A percentile compares a stretch with the other conserved stretches of the same genome.
Evolutionary conservation across 2,329 filamentous ascomycete genomes (phyloP).

Genomic region (Pyricularia sp.): DNA sequence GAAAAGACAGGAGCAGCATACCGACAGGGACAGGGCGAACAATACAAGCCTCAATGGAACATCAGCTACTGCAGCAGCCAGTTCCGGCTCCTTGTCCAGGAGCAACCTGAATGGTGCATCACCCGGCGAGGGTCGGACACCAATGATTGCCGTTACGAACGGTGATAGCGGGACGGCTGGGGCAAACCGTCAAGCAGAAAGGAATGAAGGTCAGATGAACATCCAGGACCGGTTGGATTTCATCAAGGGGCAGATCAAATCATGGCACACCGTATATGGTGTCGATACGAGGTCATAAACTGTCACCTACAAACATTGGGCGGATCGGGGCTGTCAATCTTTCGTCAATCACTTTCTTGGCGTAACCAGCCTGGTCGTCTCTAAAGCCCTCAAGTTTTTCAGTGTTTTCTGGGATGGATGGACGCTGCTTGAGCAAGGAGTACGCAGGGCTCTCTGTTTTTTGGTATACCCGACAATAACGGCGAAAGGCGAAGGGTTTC

Average conservation of each 20-base stretch:
- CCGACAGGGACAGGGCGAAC: not conserved
- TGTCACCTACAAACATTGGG: not conserved
- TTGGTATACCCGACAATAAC: not conserved
- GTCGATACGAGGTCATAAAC: constrained; percentile 2
- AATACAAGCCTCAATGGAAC: not conserved
- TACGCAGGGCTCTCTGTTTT: not conserved
- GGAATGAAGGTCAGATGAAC: constrained; percentile 4
- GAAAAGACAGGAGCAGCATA: not conserved
- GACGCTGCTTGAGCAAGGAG: not conserved
- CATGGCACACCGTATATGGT: constrained; percentile 3
- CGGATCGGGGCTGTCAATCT: not conserved
- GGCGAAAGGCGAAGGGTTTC: not conserved
- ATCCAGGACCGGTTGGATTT: constrained; percentile 4
- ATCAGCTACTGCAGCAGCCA: not conserved
- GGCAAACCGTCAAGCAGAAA: not conserved
- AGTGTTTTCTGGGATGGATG: not conserved
- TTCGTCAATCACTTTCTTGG: not conserved
- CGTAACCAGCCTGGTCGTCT: not conserved
- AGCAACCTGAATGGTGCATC: not conserved
- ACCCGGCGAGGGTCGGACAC: not conserved
- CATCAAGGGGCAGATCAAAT: constrained; percentile 5
- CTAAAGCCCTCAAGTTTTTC: not conserved
- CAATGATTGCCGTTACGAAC: not conserved
- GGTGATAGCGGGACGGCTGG: not conserved
- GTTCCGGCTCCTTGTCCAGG: not conserved